phyloP scores from a whole-genome alignment of 2,329 filamentous ascomycete genomes.

The Ceratocystis lukuohia region DNA sequence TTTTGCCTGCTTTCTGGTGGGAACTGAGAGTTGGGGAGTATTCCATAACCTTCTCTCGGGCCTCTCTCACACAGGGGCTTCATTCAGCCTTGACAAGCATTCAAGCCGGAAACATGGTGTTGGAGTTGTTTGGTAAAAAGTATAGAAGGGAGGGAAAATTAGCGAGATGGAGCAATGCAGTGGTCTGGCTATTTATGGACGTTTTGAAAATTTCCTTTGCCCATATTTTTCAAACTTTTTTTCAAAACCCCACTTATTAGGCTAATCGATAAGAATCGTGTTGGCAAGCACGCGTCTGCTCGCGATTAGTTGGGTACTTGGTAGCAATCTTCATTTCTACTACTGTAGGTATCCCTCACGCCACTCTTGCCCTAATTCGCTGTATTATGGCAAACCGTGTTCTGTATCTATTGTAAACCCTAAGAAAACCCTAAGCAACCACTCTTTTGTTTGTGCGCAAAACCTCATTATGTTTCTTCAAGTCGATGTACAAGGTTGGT shows the following conservation, averaged over 20 bases:
- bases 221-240: slow-evolving; percentile 13
- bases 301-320: no score
- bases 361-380: no score
- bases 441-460: no score
- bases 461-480: no score
- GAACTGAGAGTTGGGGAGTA: background rate
- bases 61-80: background rate
- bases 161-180: background rate
- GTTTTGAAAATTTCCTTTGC: background rate
- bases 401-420: no score
- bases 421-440: no score
- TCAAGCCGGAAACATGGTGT: background rate
- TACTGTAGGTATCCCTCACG: no score
- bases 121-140: background rate
- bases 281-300: no score
- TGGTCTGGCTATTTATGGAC: background rate
- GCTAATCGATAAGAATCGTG: slow-evolving; percentile 10
- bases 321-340: no score
- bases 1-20: background rate
- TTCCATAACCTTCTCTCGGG: background rate
- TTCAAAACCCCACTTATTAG: background rate
- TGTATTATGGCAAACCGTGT: no score
- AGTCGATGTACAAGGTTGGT: no score
- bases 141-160: background rate
- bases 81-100: background rate